Evolutionary conservation across 805 yeast species (phyloP).

Genomic region (Candida pini): DNA sequence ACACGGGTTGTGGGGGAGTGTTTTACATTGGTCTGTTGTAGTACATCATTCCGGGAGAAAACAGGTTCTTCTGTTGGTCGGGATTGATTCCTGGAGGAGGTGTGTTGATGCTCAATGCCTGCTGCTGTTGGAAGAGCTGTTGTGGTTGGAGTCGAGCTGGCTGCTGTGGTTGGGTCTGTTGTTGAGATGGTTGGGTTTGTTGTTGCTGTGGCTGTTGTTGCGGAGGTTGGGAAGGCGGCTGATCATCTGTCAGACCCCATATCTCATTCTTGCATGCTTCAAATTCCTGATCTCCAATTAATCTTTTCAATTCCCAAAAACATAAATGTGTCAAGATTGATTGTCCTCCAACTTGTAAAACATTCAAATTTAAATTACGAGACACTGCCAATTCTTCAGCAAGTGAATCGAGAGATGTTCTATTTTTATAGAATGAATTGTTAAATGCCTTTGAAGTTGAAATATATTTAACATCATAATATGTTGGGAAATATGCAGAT

Average conservation of each 20-base stretch:
- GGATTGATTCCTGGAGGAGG: constrained; percentile 15
- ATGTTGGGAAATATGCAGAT: constrained; percentile 67
- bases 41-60: constrained; percentile 22
- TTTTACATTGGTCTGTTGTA: constrained; percentile 6
- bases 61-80: constrained; percentile 15
- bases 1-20: no score
- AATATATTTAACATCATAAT: constrained; percentile 72
- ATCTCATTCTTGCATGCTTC: constrained; percentile 21
- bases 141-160: constrained; percentile 3
- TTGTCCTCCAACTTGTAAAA: constrained; percentile 57
- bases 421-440: constrained; percentile 20
- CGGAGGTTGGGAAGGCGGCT: neutral
- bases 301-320: constrained; percentile 47
- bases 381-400: constrained; percentile 71
- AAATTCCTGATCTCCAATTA: constrained; percentile 17
- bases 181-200: neutral
- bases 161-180: constrained; percentile 1
- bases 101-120: constrained; percentile 7
- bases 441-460: constrained; percentile 23
- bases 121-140: constrained; percentile 4
- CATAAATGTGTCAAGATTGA: constrained; percentile 59
- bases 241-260: constrained; percentile 27
- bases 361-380: constrained; percentile 44
- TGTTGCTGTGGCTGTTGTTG: constrained; percentile 4
- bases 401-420: constrained; percentile 50